A percentile compares a stretch with the other conserved stretches of the same genome.
Conservation (phyloP, 345 rosid genomes). For the Ceriops tagal region DNA sequence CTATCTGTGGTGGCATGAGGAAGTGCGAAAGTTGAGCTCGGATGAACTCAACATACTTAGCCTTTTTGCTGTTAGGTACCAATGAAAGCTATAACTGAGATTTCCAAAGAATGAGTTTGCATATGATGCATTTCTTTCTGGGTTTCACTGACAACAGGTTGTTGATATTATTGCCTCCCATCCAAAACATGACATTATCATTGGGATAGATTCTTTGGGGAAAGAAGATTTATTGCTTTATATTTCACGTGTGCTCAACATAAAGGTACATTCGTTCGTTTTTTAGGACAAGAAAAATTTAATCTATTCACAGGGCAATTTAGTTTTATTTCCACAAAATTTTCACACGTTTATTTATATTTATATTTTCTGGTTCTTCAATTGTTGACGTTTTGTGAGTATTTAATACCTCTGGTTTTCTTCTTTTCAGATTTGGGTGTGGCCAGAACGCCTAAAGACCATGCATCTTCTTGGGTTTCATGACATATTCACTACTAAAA, state of each 20-base stretch:
- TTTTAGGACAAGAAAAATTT: not conserved
- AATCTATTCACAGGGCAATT: not conserved
- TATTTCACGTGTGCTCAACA: conserved; percentile 46
- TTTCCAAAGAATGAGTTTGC: not conserved
- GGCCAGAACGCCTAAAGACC: conserved; percentile 84
- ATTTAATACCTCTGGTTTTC: conserved; percentile 7
- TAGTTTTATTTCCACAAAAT: too few relatives aligned
- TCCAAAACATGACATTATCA: conserved; percentile 62
- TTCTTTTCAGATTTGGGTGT: conserved; percentile 69
- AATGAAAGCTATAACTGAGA: too few relatives aligned
- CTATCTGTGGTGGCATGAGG: not conserved
- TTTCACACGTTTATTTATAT: too few relatives aligned
- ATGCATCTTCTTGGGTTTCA: conserved; percentile 73
- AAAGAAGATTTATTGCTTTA: conserved; percentile 67
- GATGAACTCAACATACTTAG: too few relatives aligned
- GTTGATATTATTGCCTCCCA: conserved; percentile 61
- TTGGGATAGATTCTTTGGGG: conserved; percentile 67
- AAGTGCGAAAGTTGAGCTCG: not conserved
- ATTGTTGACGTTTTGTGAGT: not conserved
- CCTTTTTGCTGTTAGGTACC: too few relatives aligned
- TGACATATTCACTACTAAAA: conserved; percentile 65
- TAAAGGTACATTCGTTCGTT: conserved; percentile 43
- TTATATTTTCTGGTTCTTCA: too few relatives aligned
- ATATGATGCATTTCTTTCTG: not conserved
- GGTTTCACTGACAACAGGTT: conserved; percentile 35